phyloP scores from a whole-genome alignment of 2,329 filamentous ascomycete species.

The Ceratocystis smalleyi region DNA sequence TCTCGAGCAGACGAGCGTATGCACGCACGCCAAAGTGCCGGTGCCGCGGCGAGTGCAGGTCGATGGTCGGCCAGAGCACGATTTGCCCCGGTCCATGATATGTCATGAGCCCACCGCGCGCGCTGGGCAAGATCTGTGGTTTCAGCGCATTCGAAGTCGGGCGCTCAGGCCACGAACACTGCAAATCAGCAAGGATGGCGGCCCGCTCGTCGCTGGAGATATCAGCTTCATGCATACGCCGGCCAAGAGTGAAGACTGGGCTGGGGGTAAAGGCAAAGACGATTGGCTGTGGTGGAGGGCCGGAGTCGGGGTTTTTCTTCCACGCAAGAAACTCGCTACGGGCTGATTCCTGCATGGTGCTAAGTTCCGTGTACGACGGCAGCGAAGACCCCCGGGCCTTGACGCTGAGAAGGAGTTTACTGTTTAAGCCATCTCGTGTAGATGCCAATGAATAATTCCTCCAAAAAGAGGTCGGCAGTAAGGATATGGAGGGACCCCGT shows the following conservation, averaged over 20 bases:
- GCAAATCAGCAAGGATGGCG: constrained; percentile 30
- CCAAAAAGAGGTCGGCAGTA: background rate
- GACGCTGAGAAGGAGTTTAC: background rate
- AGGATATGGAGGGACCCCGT: too few species aligned
- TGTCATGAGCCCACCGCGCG: constrained; percentile 80
- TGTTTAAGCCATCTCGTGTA: background rate
- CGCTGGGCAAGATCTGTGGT: constrained; percentile 52
- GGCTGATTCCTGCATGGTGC: constrained; percentile 20
- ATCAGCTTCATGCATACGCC: constrained; percentile 47
- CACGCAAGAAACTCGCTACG: constrained; percentile 25
- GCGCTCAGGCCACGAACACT: constrained; percentile 19
- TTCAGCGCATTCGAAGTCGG: constrained; percentile 22
- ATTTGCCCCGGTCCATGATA: constrained; percentile 92
- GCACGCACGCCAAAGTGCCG: constrained; percentile 49
- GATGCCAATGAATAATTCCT: background rate
- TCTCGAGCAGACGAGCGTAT: constrained; percentile 67
- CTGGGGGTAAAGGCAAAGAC: constrained; percentile 69
- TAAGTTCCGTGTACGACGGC: constrained; percentile 4
- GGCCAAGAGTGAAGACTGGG: constrained; percentile 80
- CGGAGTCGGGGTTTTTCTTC: constrained; percentile 21
- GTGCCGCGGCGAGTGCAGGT: constrained; percentile 48
- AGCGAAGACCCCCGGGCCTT: background rate
- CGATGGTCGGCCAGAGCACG: constrained; percentile 83
- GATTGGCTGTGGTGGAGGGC: constrained; percentile 40
- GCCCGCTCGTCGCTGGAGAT: constrained; percentile 33